Evolutionary conservation across 345 rosid species (phyloP).

Genomic region (Alliaria petiolata): DNA sequence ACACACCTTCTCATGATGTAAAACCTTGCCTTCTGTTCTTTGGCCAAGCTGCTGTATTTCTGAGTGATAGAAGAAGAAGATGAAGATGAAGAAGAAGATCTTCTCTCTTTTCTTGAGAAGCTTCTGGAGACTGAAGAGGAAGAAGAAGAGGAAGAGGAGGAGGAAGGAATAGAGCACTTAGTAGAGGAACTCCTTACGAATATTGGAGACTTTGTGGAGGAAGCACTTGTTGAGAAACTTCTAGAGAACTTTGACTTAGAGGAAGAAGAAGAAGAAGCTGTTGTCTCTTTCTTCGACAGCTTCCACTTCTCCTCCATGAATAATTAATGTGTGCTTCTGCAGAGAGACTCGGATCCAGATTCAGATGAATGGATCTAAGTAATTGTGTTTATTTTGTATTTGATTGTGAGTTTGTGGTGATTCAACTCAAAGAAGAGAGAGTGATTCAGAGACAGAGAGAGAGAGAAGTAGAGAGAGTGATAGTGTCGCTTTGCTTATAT

Average conservation of each 20-base stretch:
- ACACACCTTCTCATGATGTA: constrained; percentile 97
- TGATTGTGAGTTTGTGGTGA: constrained; percentile 26
- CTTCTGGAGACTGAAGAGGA: constrained; percentile 57
- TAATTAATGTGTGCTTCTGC: background rate
- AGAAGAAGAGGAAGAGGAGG: constrained; percentile 32
- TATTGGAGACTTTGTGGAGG: constrained; percentile 59
- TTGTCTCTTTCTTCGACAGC: constrained; percentile 50
- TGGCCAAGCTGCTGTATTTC: constrained; percentile 84
- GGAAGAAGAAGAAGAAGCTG: constrained; percentile 36
- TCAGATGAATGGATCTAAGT: constrained; percentile 8
- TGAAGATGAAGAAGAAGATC: constrained; percentile 33
- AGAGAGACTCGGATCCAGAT: constrained; percentile 6
- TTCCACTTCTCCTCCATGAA: constrained; percentile 88
- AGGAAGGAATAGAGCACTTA: constrained; percentile 35
- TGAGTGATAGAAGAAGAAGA: constrained; percentile 47
- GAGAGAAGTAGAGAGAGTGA: constrained; percentile 11
- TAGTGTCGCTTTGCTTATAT: constrained; percentile 22
- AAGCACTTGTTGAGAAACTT: constrained; percentile 67
- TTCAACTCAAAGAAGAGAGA: constrained; percentile 17
- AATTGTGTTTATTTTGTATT: constrained; percentile 3
- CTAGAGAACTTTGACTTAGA: constrained; percentile 51
- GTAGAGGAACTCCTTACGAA: constrained; percentile 53
- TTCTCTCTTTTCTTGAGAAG: constrained; percentile 50
- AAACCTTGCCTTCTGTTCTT: constrained; percentile 93
- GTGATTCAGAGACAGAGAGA: constrained; percentile 1